These are phyloP conservation scores for Stephania japonica DNA, from an alignment of 164 flowering plant genomes.

Conservation along the genomic window DNA sequence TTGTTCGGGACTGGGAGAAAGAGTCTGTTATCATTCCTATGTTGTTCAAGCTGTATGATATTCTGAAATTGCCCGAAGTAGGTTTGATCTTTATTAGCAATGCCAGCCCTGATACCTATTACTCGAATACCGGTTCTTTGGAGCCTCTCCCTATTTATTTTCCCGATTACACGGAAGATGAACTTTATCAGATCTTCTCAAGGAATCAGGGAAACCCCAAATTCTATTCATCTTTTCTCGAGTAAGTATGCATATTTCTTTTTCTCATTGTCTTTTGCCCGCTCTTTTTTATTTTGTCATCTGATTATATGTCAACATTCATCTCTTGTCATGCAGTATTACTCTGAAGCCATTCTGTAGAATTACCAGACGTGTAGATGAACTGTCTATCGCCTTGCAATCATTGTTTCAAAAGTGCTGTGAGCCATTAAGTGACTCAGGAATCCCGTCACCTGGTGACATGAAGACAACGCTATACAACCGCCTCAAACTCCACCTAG, in stretches of 20 bases:
- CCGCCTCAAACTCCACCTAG: conserved; percentile 56
- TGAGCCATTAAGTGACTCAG: conserved; percentile 57
- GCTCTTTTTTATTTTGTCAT: neutral
- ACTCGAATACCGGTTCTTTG: conserved; percentile 46
- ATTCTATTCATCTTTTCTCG: conserved; percentile 76
- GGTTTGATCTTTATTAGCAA: conserved; percentile 75
- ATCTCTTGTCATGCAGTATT: conserved; percentile 40
- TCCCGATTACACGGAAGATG: conserved; percentile 71
- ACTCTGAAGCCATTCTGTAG: conserved; percentile 71
- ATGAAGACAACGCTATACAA: conserved; percentile 64
- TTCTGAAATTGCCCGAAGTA: conserved; percentile 74
- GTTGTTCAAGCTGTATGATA: conserved; percentile 53
- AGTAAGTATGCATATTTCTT: conserved; percentile 39
- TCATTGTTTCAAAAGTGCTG: conserved; percentile 60
- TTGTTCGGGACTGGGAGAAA: conserved; percentile 78
- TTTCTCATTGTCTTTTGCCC: neutral
- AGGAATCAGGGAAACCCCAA: conserved; percentile 57
- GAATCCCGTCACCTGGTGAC: conserved; percentile 45
- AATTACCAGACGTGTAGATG: conserved; percentile 68
- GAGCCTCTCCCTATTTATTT: conserved; percentile 68
- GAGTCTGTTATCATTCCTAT: conserved; percentile 50
- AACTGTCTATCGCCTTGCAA: conserved; percentile 52
- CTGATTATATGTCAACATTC: conserved; percentile 1
- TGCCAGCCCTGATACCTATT: conserved; percentile 60
- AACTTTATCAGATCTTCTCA: conserved; percentile 64